These are phyloP conservation scores for Alternaria novae-zelandiae DNA, from an alignment of 2,329 filamentous ascomycete genomes.

Conservation along the genomic window DNA sequence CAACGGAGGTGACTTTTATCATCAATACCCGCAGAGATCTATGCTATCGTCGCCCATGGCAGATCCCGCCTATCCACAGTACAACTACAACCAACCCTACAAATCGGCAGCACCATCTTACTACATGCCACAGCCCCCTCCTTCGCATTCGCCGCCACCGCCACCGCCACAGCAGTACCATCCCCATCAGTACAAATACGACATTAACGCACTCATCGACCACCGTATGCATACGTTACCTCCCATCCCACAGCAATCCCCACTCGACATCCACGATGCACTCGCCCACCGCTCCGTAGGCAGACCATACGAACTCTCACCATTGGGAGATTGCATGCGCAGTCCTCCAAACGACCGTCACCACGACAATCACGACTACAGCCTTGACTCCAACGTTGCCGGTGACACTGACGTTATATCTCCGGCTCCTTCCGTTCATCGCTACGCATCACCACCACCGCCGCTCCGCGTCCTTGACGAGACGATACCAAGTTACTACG, in stretches of 20 bases:
- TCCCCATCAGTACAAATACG: background rate
- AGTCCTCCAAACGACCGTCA: background rate
- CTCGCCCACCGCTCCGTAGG: background rate
- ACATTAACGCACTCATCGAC: background rate
- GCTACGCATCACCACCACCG: background rate
- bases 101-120: background rate
- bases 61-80: background rate
- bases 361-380: background rate
- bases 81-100: background rate
- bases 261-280: background rate
- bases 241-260: background rate
- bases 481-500: conserved; percentile 9
- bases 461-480: background rate
- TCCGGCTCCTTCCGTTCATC: background rate
- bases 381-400: background rate
- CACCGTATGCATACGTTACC: background rate
- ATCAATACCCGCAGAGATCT: background rate
- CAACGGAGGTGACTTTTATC: background rate
- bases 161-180: background rate
- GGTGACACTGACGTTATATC: background rate
- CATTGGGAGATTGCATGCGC: background rate
- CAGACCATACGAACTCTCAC: background rate
- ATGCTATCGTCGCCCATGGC: background rate
- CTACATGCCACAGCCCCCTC: background rate
- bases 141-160: background rate